A percentile compares a stretch with the other conserved stretches of the same genome.
These are phyloP conservation scores for Penicillium canescens DNA, from an alignment of 495 filamentous ascomycete genomes.

Conservation along the genomic window DNA sequence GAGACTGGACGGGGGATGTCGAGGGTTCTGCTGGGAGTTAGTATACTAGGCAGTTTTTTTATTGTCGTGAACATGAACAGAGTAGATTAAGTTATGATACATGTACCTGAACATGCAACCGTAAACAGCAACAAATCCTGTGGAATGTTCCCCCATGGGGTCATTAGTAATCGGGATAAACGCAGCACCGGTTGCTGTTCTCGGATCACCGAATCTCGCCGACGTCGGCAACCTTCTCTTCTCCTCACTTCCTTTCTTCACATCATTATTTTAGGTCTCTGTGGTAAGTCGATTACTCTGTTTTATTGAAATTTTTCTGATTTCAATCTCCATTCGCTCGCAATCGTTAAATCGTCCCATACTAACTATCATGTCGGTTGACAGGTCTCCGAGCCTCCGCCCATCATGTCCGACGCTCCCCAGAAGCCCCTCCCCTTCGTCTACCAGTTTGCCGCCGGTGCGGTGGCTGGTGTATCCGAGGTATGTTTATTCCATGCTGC, in stretches of 20 bases:
- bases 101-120: conserved; percentile 2
- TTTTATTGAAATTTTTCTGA: background rate
- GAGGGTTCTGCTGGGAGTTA: conserved; percentile 6
- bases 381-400: conserved; percentile 14
- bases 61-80: conserved; percentile 10
- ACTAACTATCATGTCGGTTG: background rate
- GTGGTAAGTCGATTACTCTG: conserved; percentile 9
- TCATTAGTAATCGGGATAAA: conserved; percentile 18
- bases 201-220: conserved; percentile 26
- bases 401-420: conserved; percentile 57
- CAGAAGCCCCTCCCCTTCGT: conserved; percentile 75
- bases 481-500: conserved; percentile 45
- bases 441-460: conserved; percentile 86
- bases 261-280: conserved; percentile 14
- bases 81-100: conserved; percentile 1
- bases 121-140: conserved; percentile 6
- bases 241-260: conserved; percentile 12
- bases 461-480: conserved; percentile 90
- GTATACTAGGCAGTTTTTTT: conserved; percentile 12
- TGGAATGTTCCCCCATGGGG: conserved; percentile 14
- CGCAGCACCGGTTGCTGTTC: conserved; percentile 11
- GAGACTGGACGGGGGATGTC: background rate
- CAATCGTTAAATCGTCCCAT: background rate
- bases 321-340: no score
- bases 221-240: conserved; percentile 22